Base-by-base conservation (phyloP, 139 green algal species). In the Auxenochlorella pyrenoidosa region DNA sequence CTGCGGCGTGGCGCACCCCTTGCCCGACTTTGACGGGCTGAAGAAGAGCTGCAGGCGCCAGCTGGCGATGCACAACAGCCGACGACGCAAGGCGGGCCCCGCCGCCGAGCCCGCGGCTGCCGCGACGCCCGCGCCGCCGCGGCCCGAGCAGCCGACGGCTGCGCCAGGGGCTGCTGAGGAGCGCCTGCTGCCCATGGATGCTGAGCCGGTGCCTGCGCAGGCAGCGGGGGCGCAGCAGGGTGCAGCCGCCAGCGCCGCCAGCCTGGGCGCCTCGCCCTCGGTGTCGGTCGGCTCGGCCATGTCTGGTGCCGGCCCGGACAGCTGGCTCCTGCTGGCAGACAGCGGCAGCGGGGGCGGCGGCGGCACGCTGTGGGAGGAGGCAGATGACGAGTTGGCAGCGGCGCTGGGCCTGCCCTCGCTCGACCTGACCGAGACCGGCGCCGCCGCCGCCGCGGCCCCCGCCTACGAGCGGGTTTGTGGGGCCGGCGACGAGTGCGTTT, bases 1-100 rank as follows among this genome's bases (percentile, higher is more conserved):
- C 92, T 98, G 96, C 86, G 95, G 95, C 32, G 91, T 95, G 82
- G 96, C 97, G 84, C 96, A 99, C 78, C 89, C 94, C 36, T 91
- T 99, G 36, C 79, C 82, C 0, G 93, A 95, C 43, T 99, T 98
- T 88, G 96, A 99, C 80, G 96, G 94, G 32, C 90, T 92, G 75
- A 95, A 96, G 83, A 95, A 95, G 87, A 94, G 86, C 83, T 98
- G 96, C 92, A 88, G 95, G 5, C 65, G 60, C 22, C 75, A 88
- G 79, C 87, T 96, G 82, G 87, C 93, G 84, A 86, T 89, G 4
- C 93, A 96, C 90, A 96, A 96, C 79, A 88, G 86, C 1, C 86
- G 92, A 40, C 83, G 93, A 22, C 72, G 87, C 85, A 89, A 89
- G 76, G 30, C 34, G 24, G 78, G 3, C 5, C 18, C 44, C 28